Conservation (phyloP, 2,329 filamentous ascomycete genomes). For the Colletotrichum spaethianum region DNA sequence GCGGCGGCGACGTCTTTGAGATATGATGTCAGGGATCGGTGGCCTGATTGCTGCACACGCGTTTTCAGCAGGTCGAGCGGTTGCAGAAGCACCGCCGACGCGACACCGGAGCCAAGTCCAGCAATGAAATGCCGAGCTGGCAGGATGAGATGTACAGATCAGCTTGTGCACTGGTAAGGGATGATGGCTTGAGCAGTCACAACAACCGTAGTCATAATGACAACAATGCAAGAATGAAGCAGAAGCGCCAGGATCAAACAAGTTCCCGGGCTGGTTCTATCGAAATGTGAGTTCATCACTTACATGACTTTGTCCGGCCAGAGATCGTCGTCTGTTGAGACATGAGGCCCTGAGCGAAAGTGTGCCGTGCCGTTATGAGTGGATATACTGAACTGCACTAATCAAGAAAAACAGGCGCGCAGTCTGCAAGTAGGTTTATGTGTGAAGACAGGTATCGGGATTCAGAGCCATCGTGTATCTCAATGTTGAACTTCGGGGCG, state of each 20-base stretch:
- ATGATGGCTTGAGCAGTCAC: neutral
- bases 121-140: slow-evolving; percentile 88
- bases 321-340: slow-evolving; percentile 20
- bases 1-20: slow-evolving; percentile 78
- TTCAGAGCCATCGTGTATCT: neutral
- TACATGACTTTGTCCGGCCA: slow-evolving; percentile 34
- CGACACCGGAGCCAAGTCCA: slow-evolving; percentile 87
- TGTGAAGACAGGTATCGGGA: neutral
- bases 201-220: neutral
- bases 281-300: neutral
- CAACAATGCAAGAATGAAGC: neutral
- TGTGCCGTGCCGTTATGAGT: neutral
- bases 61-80: slow-evolving; percentile 98
- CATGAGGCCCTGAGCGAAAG: slow-evolving; percentile 18
- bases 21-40: slow-evolving; percentile 77
- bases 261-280: neutral
- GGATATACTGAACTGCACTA: neutral
- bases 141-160: slow-evolving; percentile 15
- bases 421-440: neutral
- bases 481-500: neutral
- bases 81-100: slow-evolving; percentile 91
- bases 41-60: slow-evolving; percentile 88
- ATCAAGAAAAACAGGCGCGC: neutral
- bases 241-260: neutral
- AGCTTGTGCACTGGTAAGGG: neutral